Conservation (phyloP, 202 grass and related monocot genomes). For the Tripidium arundinaceum region DNA sequence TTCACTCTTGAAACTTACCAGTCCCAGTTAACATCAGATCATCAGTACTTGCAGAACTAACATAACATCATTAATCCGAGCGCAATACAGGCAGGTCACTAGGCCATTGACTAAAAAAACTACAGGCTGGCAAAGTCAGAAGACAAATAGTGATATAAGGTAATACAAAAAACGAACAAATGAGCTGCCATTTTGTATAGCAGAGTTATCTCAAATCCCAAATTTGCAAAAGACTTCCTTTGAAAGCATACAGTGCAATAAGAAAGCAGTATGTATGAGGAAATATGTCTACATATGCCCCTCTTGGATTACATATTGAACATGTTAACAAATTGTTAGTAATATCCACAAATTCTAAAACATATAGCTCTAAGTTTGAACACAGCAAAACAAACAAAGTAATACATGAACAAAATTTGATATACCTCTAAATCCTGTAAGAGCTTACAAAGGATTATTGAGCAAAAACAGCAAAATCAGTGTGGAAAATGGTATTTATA, state of each 20-base stretch:
- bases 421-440: slow-evolving; percentile 39
- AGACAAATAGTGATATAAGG: no score
- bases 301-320: not conserved
- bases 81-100: slow-evolving; percentile 2
- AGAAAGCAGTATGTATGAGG: not conserved
- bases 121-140: no score
- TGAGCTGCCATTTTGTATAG: not conserved
- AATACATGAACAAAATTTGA: slow-evolving; percentile 15
- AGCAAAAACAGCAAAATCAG: slow-evolving; percentile 12
- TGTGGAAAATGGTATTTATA: slow-evolving; percentile 43
- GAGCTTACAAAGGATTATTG: slow-evolving; percentile 50
- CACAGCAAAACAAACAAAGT: slow-evolving; percentile 11
- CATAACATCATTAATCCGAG: not conserved
- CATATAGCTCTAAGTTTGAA: slow-evolving; percentile 5
- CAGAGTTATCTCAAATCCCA: not conserved
- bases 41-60: not conserved
- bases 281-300: not conserved
- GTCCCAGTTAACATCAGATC: not conserved
- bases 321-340: not conserved
- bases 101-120: not conserved
- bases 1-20: not conserved
- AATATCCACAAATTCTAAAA: not conserved
- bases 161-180: slow-evolving; percentile 1
- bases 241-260: not conserved
- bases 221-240: not conserved